A percentile compares a stretch with the other conserved stretches of the same genome.
These are phyloP conservation scores for Penicillium argentinense DNA, from an alignment of 495 filamentous ascomycete genomes.

Conservation along the genomic window DNA sequence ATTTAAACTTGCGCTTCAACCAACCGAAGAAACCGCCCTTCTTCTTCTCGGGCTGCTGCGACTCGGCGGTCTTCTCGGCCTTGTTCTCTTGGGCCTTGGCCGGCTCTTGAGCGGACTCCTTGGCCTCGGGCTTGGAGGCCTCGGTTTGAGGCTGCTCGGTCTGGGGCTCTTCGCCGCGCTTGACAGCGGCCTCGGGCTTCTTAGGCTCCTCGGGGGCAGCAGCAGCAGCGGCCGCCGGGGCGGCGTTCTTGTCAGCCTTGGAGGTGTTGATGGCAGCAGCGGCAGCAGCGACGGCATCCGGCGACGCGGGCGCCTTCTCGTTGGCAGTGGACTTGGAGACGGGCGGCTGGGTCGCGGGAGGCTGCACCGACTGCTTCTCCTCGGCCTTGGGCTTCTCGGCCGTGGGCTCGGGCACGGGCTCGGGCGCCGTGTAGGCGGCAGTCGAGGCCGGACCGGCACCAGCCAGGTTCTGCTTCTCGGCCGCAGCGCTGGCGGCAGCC, in stretches of 20 bases:
- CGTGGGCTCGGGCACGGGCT: conserved; percentile 51
- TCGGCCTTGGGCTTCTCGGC: conserved; percentile 69
- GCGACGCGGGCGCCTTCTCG: conserved; percentile 13
- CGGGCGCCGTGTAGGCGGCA: conserved; percentile 22
- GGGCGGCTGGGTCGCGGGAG: background rate
- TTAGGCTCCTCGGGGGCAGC: conserved; percentile 19
- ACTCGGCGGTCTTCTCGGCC: conserved; percentile 13
- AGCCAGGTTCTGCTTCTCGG: conserved; percentile 18
- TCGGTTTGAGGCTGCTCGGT: conserved; percentile 35
- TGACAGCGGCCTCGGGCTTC: conserved; percentile 27
- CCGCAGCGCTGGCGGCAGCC: conserved; percentile 12
- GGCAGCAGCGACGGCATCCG: conserved; percentile 25
- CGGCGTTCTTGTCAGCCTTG: conserved; percentile 22
- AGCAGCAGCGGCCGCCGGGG: conserved; percentile 7
- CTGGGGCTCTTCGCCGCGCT: conserved; percentile 23
- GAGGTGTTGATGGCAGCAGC: conserved; percentile 25
- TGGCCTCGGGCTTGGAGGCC: conserved; percentile 41
- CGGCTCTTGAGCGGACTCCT: conserved; percentile 1
- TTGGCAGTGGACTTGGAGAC: conserved; percentile 7
- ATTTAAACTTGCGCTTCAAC: conserved; percentile 35
- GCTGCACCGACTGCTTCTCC: conserved; percentile 56
- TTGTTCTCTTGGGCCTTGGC: conserved; percentile 13
- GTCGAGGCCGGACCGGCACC: conserved; percentile 28
- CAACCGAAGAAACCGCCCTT: conserved; percentile 30
- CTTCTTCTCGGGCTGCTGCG: conserved; percentile 23